Conservation (phyloP, 2,329 filamentous ascomycete species). For the Colletotrichum agaves region DNA sequence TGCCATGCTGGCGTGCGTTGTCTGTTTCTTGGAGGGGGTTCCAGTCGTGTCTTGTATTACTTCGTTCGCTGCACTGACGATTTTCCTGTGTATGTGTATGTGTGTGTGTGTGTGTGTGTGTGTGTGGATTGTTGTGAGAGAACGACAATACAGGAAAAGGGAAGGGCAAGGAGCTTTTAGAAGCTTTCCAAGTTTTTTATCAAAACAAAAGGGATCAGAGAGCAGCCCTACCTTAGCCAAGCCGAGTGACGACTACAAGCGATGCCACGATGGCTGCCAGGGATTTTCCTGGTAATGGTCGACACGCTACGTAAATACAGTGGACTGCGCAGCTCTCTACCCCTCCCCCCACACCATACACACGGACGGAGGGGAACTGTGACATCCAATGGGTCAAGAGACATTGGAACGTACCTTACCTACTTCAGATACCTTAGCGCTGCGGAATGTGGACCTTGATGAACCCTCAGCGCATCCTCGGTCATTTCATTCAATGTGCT, state of each 20-base stretch:
- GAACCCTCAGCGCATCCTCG: neutral
- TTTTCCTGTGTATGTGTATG: too few relatives aligned
- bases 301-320: neutral
- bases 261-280: constrained; percentile 26
- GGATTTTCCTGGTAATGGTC: constrained; percentile 18
- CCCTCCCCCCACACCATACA: neutral
- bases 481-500: neutral
- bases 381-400: neutral
- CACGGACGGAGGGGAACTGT: neutral
- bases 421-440: too few relatives aligned
- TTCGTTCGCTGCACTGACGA: neutral
- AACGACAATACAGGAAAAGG: neutral
- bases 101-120: too few relatives aligned
- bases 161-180: neutral
- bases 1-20: constrained; percentile 21
- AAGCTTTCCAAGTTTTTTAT: too few relatives aligned
- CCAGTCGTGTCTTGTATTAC: neutral
- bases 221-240: too few relatives aligned
- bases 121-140: too few relatives aligned
- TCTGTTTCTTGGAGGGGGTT: constrained; percentile 8
- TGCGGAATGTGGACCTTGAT: constrained; percentile 1
- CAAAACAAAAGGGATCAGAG: neutral
- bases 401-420: neutral
- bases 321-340: neutral
- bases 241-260: neutral